Evolutionary conservation across 2,329 filamentous ascomycete genomes (phyloP).

Genomic region (Pseudogymnoascus sp.): DNA sequence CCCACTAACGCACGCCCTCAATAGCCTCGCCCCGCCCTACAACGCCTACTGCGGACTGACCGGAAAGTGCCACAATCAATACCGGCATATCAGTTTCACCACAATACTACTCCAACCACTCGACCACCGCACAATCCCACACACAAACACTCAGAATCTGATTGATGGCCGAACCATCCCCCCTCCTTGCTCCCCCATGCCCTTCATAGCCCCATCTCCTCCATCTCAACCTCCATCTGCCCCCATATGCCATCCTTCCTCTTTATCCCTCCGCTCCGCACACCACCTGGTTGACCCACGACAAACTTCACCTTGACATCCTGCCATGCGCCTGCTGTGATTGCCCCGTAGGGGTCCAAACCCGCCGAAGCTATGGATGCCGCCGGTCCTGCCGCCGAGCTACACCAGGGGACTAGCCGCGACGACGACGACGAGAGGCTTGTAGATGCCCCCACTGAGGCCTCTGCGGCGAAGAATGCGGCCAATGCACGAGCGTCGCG

Average conservation of each 20-base stretch:
- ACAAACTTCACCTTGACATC: not conserved
- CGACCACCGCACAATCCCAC: not conserved
- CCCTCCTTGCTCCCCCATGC: not conserved
- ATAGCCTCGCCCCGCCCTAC: not conserved
- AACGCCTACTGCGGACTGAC: not conserved
- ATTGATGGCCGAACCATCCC: not conserved
- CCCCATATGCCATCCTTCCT: not conserved
- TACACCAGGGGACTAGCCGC: not conserved
- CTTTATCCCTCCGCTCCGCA: not conserved
- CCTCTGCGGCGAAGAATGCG: constrained; percentile 32
- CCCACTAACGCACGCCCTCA: not conserved
- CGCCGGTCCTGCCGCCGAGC: not conserved
- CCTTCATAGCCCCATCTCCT: not conserved
- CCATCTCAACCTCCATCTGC: not conserved
- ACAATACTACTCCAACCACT: not conserved
- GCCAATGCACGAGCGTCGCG: not conserved
- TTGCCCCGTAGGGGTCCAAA: constrained; percentile 1
- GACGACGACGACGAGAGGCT: not conserved
- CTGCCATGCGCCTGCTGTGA: not conserved
- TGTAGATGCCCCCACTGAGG: not conserved
- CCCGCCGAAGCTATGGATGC: not conserved
- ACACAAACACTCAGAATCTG: not conserved
- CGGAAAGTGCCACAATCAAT: not conserved
- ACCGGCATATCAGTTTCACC: constrained; percentile 4
- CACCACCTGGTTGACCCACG: not conserved